Conservation (phyloP, 345 rosid species). For the Eucalyptus sp. region DNA sequence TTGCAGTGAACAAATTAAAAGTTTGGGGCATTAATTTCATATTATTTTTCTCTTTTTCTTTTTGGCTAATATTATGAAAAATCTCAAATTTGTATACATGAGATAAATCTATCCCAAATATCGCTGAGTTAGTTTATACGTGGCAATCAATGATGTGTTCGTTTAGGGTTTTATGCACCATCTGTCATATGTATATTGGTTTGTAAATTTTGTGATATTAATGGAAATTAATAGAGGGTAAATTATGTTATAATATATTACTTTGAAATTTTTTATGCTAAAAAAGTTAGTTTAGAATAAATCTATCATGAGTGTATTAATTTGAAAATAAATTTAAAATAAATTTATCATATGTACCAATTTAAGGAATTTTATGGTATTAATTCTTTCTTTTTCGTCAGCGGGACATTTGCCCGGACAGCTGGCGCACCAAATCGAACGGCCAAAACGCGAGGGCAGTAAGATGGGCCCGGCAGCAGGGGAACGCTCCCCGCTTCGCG, state of each 20-base stretch:
- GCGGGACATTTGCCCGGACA: not conserved
- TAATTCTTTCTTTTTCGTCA: not conserved
- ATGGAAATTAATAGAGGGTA: accelerated
- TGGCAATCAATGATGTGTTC: accelerated
- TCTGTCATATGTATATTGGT: no score
- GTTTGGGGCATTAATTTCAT: accelerated
- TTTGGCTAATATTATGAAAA: no score
- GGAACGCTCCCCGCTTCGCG: not conserved
- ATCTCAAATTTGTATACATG: accelerated
- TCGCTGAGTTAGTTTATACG: accelerated
- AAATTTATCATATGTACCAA: no score
- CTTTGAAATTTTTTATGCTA: accelerated
- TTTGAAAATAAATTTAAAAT: no score
- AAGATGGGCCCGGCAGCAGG: not conserved
- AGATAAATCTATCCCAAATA: no score
- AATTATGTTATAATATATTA: accelerated
- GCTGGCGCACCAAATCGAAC: not conserved
- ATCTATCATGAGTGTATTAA: accelerated
- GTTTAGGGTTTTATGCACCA: accelerated
- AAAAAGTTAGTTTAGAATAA: no score
- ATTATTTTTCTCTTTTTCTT: no score
- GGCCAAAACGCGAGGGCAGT: not conserved
- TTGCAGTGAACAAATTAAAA: no score
- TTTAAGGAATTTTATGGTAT: not conserved
- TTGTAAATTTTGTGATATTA: not conserved